Conservation (phyloP, 1,284 basidiomycete genomes). For the Ceratobasidium sp. region DNA sequence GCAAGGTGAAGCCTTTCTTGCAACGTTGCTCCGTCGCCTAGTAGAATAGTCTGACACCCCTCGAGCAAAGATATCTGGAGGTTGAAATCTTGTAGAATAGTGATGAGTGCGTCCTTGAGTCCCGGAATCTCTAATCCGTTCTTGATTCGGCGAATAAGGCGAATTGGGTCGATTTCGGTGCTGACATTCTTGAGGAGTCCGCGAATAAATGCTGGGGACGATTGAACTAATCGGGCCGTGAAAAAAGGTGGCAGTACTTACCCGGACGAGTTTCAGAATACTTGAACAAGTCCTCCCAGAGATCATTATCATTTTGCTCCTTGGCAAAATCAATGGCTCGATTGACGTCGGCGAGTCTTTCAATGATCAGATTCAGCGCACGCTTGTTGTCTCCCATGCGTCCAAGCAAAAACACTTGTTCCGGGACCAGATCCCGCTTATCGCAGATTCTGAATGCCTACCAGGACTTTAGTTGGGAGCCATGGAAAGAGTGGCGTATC, state of each 20-base stretch:
- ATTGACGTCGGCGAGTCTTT: constrained; percentile 91
- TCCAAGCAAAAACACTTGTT: constrained; percentile 98
- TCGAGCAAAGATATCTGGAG: constrained; percentile 85
- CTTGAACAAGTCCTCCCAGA: constrained; percentile 95
- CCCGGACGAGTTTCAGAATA: constrained; percentile 94
- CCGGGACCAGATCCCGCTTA: constrained; percentile 84
- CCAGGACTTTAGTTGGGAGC: constrained; percentile 3
- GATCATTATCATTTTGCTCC: constrained; percentile 94
- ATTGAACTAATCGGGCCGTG: constrained; percentile 30
- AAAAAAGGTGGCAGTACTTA: constrained; percentile 49
- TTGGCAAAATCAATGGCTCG: constrained; percentile 98
- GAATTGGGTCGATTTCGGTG: constrained; percentile 93
- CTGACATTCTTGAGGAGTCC: constrained; percentile 95
- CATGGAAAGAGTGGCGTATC: background rate
- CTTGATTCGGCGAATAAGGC: constrained; percentile 91
- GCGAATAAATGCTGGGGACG: constrained; percentile 96
- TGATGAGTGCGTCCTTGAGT: constrained; percentile 91
- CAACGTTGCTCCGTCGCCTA: constrained; percentile 81
- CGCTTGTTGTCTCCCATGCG: constrained; percentile 97
- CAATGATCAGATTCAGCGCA: constrained; percentile 94
- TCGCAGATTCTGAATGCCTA: constrained; percentile 90
- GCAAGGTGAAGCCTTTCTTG: constrained; percentile 70
- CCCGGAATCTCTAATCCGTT: constrained; percentile 97
- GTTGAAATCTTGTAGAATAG: constrained; percentile 96
- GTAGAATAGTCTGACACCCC: constrained; percentile 85